A percentile compares a stretch with the other conserved stretches of the same genome.
Conservation (phyloP, 176 grass and related monocot species). For the Olyra latifolia region DNA sequence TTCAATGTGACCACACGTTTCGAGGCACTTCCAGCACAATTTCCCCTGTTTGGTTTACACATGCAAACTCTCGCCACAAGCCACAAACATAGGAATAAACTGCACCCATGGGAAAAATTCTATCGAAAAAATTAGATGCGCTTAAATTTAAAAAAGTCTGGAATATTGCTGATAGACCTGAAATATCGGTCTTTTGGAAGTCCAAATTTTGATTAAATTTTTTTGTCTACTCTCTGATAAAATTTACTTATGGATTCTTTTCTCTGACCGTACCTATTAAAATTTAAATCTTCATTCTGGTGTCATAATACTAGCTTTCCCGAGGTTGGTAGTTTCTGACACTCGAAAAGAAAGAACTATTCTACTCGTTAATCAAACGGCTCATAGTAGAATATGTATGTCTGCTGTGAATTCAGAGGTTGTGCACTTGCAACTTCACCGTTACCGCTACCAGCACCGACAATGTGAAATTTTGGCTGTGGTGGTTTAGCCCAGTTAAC, state of each 20-base stretch:
- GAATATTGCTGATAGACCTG: too few relatives aligned
- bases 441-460: neutral
- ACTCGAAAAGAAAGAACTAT: too few relatives aligned
- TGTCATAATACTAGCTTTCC: neutral
- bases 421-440: neutral
- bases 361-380: neutral
- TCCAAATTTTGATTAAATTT: too few relatives aligned
- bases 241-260: too few relatives aligned
- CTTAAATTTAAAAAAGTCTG: too few relatives aligned
- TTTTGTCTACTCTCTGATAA: too few relatives aligned
- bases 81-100: neutral
- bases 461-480: neutral
- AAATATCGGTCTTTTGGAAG: too few relatives aligned
- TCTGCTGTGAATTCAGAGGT: neutral
- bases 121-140: too few relatives aligned
- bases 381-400: neutral
- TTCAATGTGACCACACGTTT: neutral
- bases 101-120: neutral
- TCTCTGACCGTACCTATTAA: too few relatives aligned
- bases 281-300: neutral
- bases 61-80: neutral
- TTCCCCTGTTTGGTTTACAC: too few relatives aligned
- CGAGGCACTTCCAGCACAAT: neutral
- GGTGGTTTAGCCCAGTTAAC: constrained; percentile 13
- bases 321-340: too few relatives aligned